Base-by-base conservation (phyloP, 75 land plant species). In the Azolla pinnata region DNA sequence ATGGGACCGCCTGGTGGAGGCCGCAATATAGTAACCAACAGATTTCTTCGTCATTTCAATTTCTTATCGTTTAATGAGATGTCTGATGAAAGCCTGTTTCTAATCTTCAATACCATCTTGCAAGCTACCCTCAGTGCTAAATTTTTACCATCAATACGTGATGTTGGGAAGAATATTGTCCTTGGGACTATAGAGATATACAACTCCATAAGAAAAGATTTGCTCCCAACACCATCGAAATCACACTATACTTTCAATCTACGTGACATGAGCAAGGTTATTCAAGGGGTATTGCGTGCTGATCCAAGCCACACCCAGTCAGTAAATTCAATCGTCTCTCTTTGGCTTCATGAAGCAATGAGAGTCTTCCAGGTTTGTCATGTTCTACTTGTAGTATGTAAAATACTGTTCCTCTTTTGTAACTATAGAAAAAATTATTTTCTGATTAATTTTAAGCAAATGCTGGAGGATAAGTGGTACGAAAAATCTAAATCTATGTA, bases 1-100 rank as follows among this genome's bases (percentile, higher is more conserved):
- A 72, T 72, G 75, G 75, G 75, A 28, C 75, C 75, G 8, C 75
- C 75, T 2, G 69, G 75, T n/a, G 75, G 75, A 20, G 75, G 75
- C 8, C 44, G 75, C 14, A 72, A 72, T 45, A 62, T 51, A n/a
- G 69, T 72, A 3, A 72, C 69, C 0, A 65, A 56, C 49, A 50
- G 75, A 3, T 72, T 72, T 29, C 27, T 72, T 0, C 69, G 75
- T 23, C 75, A 72, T 53, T 72, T 72, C 33, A 72, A 72, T 27
- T 65, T 65, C 35, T 23, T 72, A 33, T 72, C 75, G 0, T 72
- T 72, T 50, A 72, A 60, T 28, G 75, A 72, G 34, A 72, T 72
- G 75, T 55, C 75, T 19, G 52, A 72, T 42, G 69, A 58, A 19
- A 72, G 75, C 45, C 60, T 72, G 35, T 32, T 59, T 29, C 48